Evolutionary conservation across 2,329 filamentous ascomycete species (phyloP).

Genomic region (Malbranchea zuffiana): DNA sequence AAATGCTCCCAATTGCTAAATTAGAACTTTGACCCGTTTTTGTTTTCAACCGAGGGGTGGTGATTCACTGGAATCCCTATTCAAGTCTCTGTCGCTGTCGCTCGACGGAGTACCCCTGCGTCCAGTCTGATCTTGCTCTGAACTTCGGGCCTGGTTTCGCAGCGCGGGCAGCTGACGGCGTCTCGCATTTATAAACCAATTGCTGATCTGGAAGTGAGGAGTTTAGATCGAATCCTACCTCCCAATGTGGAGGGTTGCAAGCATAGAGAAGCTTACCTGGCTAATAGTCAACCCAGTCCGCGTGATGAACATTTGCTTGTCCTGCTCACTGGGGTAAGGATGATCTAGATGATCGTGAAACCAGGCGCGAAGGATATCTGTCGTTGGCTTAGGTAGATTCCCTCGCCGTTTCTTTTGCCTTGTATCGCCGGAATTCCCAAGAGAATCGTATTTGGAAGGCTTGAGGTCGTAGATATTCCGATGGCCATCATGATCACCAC

Average conservation of each 20-base stretch:
- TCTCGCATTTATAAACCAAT: slow-evolving; percentile 44
- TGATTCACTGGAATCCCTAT: not conserved
- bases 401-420: slow-evolving; percentile 53
- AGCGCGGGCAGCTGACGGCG: slow-evolving; percentile 38
- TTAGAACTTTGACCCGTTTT: not conserved
- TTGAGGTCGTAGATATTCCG: slow-evolving; percentile 5
- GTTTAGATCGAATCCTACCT: slow-evolving; percentile 8
- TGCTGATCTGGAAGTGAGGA: slow-evolving; percentile 34
- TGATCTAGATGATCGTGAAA: slow-evolving; percentile 66
- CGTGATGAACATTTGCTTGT: slow-evolving; percentile 71
- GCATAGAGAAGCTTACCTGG: slow-evolving; percentile 28
- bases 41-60: not conserved
- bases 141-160: slow-evolving; percentile 27
- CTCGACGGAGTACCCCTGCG: slow-evolving; percentile 7
- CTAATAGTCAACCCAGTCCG: slow-evolving; percentile 69
- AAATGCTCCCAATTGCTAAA: not conserved
- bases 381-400: slow-evolving; percentile 83
- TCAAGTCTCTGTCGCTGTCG: slow-evolving; percentile 5
- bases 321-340: slow-evolving; percentile 78
- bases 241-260: not conserved
- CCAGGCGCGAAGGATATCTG: slow-evolving; percentile 70
- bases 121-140: slow-evolving; percentile 6
- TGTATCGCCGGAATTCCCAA: slow-evolving; percentile 20
- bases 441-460: slow-evolving; percentile 5
- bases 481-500: slow-evolving; percentile 3